Percentiles rank a stretch among this genome's conserved stretches.
phyloP scores from a whole-genome alignment of 2,329 filamentous ascomycete species.

The Trichoderma sp. region DNA sequence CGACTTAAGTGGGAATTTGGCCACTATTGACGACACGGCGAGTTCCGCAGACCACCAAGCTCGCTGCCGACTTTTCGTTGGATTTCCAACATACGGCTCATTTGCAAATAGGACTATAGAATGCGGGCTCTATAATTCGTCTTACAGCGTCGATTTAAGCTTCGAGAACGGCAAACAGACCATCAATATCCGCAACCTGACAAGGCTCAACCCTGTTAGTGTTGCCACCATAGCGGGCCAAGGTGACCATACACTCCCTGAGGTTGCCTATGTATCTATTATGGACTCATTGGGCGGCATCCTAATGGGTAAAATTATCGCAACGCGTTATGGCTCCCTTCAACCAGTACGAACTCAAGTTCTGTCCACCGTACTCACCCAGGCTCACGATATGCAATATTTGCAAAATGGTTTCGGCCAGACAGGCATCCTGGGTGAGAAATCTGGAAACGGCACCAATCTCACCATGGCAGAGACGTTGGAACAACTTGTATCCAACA shows the following conservation, averaged over 20 bases:
- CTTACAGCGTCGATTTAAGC: neutral
- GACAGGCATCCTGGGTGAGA: neutral
- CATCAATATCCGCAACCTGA: neutral
- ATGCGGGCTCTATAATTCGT: neutral
- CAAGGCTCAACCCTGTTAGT: neutral
- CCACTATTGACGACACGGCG: neutral
- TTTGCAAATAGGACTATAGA: neutral
- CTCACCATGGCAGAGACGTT: neutral
- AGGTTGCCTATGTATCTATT: neutral
- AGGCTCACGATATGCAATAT: neutral
- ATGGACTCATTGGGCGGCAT: neutral
- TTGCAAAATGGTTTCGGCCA: neutral
- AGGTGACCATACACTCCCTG: neutral
- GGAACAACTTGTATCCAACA: neutral
- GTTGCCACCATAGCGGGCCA: neutral
- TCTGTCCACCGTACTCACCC: neutral
- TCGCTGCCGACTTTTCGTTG: neutral
- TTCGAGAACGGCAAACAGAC: neutral
- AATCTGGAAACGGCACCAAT: neutral
- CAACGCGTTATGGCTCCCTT: neutral
- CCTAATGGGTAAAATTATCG: neutral
- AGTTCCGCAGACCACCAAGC: neutral
- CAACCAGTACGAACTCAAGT: neutral
- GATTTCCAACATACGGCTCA: neutral
- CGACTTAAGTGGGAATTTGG: neutral